Evolutionary conservation across 225 moss, liverwort and hornwort species (phyloP).

Genomic region (Ulota crispa): DNA sequence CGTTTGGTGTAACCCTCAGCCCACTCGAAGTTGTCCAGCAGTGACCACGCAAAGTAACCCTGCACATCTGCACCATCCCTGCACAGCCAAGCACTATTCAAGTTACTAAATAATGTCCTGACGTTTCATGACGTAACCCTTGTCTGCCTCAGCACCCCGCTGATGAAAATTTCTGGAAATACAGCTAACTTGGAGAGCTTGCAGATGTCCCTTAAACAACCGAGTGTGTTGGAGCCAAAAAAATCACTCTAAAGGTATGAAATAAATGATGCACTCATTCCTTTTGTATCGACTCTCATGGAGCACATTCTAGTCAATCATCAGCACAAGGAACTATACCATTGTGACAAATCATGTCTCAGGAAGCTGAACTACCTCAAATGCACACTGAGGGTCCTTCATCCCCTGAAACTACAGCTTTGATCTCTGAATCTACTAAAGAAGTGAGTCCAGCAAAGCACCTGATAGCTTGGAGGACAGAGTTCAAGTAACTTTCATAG

Average conservation of each 20-base stretch:
- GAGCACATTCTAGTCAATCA: neutral
- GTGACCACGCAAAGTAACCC: conserved; percentile 56
- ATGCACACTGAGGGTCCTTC: neutral
- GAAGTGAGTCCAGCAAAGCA: conserved; percentile 4
- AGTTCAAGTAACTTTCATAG: conserved; percentile 56
- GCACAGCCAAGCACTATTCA: neutral
- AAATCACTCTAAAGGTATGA: neutral
- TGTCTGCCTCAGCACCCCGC: neutral
- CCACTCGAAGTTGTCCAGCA: conserved; percentile 66
- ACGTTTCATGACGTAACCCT: neutral
- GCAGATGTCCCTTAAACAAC: neutral
- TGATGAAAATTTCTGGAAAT: neutral
- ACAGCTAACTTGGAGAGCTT: neutral
- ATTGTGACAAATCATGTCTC: conserved; percentile 2
- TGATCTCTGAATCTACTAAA: neutral
- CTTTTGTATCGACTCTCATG: neutral
- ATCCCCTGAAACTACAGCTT: neutral
- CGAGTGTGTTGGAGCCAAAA: neutral
- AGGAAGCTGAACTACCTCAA: neutral
- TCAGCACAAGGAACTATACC: neutral
- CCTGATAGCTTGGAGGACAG: conserved; percentile 50
- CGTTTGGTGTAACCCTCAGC: conserved; percentile 46
- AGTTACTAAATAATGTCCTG: neutral
- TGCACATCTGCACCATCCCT: conserved; percentile 54
- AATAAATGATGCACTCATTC: neutral